Evolutionary conservation across 2,329 filamentous ascomycete genomes (phyloP).

Genomic region (Penicillium hesseltinei): DNA sequence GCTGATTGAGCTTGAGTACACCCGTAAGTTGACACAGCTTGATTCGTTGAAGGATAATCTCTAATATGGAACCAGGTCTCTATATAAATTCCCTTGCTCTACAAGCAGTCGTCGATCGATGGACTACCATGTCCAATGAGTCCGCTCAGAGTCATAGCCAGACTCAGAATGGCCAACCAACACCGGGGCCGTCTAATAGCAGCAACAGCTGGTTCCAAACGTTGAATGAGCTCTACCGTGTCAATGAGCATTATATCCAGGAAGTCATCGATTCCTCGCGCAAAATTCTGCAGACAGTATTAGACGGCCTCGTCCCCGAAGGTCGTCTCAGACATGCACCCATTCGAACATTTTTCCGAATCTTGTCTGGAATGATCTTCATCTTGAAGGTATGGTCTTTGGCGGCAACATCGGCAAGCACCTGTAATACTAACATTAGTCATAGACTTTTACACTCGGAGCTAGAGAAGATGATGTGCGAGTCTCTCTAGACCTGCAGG

Average conservation of each 20-base stretch:
- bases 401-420: neutral
- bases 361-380: constrained; percentile 64
- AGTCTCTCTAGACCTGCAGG: constrained; percentile 57
- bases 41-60: neutral
- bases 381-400: constrained; percentile 54
- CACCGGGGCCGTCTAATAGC: constrained; percentile 29
- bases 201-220: constrained; percentile 37
- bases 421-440: neutral
- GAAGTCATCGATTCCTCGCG: constrained; percentile 62
- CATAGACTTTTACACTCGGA: constrained; percentile 60
- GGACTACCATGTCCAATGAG: constrained; percentile 65
- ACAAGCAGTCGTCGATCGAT: constrained; percentile 91
- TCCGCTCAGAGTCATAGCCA: constrained; percentile 34
- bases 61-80: constrained; percentile 44
- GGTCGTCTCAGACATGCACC: constrained; percentile 62
- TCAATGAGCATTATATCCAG: constrained; percentile 61
- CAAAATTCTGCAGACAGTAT: constrained; percentile 58
- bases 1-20: constrained; percentile 93
- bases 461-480: constrained; percentile 62
- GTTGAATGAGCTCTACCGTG: constrained; percentile 51
- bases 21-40: constrained; percentile 56
- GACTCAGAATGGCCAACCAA: constrained; percentile 27
- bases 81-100: constrained; percentile 93
- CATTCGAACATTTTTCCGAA: constrained; percentile 63
- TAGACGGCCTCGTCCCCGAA: constrained; percentile 58